Percentiles rank a stretch among this genome's conserved stretches.
phyloP scores from a whole-genome alignment of 2,329 filamentous ascomycete species.

The Lomentospora prolificans region DNA sequence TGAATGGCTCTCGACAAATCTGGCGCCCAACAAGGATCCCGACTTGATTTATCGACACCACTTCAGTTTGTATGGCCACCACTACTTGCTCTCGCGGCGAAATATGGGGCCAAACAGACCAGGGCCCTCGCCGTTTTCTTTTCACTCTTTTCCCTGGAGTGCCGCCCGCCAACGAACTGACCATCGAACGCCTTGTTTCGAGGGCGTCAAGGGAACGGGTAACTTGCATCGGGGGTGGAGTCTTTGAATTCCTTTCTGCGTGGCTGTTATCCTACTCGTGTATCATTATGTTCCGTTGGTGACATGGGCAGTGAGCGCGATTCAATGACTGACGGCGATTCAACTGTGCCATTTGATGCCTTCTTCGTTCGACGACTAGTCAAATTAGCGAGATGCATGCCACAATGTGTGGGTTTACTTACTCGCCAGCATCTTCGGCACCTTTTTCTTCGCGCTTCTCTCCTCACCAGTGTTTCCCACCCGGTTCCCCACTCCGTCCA shows the following conservation, averaged over 20 bases:
- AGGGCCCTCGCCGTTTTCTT: neutral
- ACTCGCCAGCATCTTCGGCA: neutral
- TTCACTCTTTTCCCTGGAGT: neutral
- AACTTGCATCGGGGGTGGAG: neutral
- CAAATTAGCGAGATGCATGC: neutral
- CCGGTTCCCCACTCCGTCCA: neutral
- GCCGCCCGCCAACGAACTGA: neutral
- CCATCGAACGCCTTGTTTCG: neutral
- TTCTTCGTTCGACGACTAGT: neutral
- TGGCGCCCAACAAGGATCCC: neutral
- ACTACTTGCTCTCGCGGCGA: neutral
- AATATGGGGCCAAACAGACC: neutral
- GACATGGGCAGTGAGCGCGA: neutral
- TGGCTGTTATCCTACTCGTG: too few relatives aligned
- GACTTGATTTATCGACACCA: neutral
- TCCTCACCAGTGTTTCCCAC: neutral
- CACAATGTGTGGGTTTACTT: neutral
- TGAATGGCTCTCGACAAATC: neutral
- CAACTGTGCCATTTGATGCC: neutral
- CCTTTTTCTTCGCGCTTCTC: neutral
- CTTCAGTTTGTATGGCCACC: too few relatives aligned
- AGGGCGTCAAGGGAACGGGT: neutral
- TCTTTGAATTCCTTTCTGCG: neutral
- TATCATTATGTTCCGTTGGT: neutral
- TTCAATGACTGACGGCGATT: neutral